Conservation (phyloP, 306 rosid genomes). For the Dryas alaskensis region DNA sequence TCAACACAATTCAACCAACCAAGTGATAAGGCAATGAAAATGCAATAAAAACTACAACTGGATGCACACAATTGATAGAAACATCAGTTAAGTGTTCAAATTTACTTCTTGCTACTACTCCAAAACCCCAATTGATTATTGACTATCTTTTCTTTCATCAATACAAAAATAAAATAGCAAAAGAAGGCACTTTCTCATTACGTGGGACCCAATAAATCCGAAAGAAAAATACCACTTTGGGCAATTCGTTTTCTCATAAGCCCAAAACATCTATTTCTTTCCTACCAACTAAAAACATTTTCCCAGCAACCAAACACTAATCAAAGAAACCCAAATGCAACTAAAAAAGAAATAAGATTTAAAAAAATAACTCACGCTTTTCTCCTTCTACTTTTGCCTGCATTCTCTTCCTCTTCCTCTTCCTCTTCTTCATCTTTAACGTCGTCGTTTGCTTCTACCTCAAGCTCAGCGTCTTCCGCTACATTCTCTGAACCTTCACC, state of each 20-base stretch:
- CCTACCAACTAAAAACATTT: neutral
- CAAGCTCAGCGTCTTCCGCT: too few species aligned
- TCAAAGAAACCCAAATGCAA: neutral
- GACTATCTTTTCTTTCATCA: neutral
- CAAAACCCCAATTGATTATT: neutral
- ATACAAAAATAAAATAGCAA: neutral
- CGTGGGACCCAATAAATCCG: conserved; percentile 19
- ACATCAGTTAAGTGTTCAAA: neutral
- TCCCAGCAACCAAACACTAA: conserved; percentile 25
- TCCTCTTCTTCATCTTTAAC: neutral
- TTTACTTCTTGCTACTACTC: neutral
- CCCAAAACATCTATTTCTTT: neutral
- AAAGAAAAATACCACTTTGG: neutral
- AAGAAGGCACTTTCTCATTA: neutral
- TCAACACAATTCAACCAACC: neutral
- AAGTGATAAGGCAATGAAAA: neutral
- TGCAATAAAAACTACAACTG: neutral
- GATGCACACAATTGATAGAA: neutral
- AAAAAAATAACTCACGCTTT: conserved; percentile 20
- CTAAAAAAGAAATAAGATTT: neutral
- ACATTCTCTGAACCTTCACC: conserved; percentile 20
- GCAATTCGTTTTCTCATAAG: neutral
- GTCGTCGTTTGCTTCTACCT: neutral
- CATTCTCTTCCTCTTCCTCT: neutral
- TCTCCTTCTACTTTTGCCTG: conserved; percentile 6